Evolutionary conservation across 768 basidiomycete species (phyloP), one percentile per base, ranked within the genome.

Genomic region (Phaffia tasmanica): DNA sequence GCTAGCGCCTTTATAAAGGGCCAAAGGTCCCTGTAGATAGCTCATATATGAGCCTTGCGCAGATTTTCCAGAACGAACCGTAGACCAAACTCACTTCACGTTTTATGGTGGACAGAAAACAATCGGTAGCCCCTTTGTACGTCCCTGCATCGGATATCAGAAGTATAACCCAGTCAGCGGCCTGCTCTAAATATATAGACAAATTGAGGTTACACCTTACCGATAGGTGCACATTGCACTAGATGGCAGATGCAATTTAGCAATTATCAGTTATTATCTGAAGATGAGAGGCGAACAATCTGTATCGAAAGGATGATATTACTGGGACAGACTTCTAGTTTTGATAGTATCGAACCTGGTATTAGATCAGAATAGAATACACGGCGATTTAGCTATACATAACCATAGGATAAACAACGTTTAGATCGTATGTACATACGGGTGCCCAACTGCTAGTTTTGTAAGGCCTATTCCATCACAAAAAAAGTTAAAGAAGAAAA

Each of bases 321-420:
- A 27, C 30, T 8, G 32, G 19, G 23, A 47, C n/a, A 42, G 1
- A 21, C 47, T 49, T 47, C 62, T 19, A 2, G 62, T 46, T 68
- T 72, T 30, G 72, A 72, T 55, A 66, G 63, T 47, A 72, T 73
- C 32, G 72, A 69, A 69, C 72, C 74, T 73, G 71, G 73, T 63
- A 72, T 72, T 72, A 27, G 15, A 14, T 21, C 58, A n/a, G 6
- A 5, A 8, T 14, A 2, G 23, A 59, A 68, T 42, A 42, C 35
- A 4, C 35, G 11, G 35, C 35, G 35, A 42, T 5, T 42, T 11
- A 42, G 35, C 11, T 11, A 42, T 42, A 4, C 11, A 42, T 42
- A 42, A 42, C 11, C 35, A 5, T 42, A 42, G 11, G 4, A 42
- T 42, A 42, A 4, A 42, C 11, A n/a, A n/a, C n/a, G n/a, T n/a